Conservation (phyloP, 2,329 filamentous ascomycete genomes). For the Diatrype stigma region DNA sequence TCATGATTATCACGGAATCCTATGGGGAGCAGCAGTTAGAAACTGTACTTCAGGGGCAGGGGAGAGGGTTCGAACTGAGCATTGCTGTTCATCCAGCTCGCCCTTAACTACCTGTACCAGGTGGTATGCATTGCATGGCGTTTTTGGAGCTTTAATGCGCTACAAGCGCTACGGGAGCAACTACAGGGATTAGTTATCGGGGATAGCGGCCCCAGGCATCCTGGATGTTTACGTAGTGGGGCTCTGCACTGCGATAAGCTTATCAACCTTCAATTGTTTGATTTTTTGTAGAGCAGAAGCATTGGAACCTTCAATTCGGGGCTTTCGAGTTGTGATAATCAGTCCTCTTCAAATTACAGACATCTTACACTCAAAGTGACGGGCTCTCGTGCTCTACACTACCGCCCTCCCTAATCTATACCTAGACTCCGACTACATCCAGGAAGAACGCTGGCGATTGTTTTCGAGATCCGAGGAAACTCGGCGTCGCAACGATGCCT, state of each 20-base stretch:
- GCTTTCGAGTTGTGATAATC: too few relatives aligned
- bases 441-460: not conserved
- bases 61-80: too few relatives aligned
- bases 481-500: conserved; percentile 22
- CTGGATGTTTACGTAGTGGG: not conserved
- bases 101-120: not conserved
- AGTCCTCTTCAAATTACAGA: too few relatives aligned
- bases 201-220: too few relatives aligned
- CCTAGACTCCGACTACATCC: not conserved
- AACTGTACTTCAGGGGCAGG: too few relatives aligned
- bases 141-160: not conserved
- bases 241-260: not conserved
- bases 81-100: not conserved
- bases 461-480: not conserved
- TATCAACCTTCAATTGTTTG: not conserved
- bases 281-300: not conserved
- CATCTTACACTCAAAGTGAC: too few relatives aligned
- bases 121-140: not conserved
- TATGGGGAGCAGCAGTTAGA: too few relatives aligned
- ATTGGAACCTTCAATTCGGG: too few relatives aligned
- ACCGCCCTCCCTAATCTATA: not conserved
- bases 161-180: not conserved
- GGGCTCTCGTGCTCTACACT: not conserved
- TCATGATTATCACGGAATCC: not conserved
- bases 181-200: not conserved